Evolutionary conservation across 225 moss, liverwort and hornwort species (phyloP), one percentile per base, ranked within the genome.

Genomic region (Bryoerythrophyllum caledonicum): DNA sequence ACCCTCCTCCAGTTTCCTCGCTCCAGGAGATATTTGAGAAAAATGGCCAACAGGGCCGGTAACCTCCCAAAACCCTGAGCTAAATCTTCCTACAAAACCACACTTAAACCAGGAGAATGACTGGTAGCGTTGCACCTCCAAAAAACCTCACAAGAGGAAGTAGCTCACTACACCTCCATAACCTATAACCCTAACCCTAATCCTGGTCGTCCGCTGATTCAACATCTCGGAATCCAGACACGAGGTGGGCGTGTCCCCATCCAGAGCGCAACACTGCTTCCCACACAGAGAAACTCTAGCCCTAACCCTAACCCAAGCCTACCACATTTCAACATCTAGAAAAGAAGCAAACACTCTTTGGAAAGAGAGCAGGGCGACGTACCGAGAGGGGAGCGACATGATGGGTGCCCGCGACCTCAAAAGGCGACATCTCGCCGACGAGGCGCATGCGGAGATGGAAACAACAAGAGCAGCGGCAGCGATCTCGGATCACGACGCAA

Each of bases 1-100:
- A 35, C 60, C n/a, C 62, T 73, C 51, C 74, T 74, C 63, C 52
- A 37, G 17, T 52, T 51, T 63, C 35, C n/a, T n/a, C n/a, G n/a
- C n/a, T n/a, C n/a, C n/a, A n/a, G n/a, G n/a, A n/a, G n/a, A n/a
- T n/a, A n/a, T n/a, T n/a, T n/a, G n/a, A n/a, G n/a, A n/a, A n/a
- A n/a, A n/a, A n/a, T n/a, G n/a, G n/a, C n/a, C n/a, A n/a, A n/a
- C n/a, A 34, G 49, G 49, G 8, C 7, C 38, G 40, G 20, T 25
- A 3, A 17, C 1, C 16, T 17, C 25, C 16, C 9, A 35, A 23
- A 56, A 38, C 24, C 38, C 23, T 26, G 19, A 40, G 57, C 40
- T 26, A 57, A 19, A 19, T 16, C 38, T 16, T 54, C 23, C 35
- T 37, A 23, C 2, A n/a, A 52, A 52, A 52, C 7, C 34, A n/a